Evolutionary conservation across 116 monocot genomes (phyloP).

Genomic region (Trichopus zeylanicus): DNA sequence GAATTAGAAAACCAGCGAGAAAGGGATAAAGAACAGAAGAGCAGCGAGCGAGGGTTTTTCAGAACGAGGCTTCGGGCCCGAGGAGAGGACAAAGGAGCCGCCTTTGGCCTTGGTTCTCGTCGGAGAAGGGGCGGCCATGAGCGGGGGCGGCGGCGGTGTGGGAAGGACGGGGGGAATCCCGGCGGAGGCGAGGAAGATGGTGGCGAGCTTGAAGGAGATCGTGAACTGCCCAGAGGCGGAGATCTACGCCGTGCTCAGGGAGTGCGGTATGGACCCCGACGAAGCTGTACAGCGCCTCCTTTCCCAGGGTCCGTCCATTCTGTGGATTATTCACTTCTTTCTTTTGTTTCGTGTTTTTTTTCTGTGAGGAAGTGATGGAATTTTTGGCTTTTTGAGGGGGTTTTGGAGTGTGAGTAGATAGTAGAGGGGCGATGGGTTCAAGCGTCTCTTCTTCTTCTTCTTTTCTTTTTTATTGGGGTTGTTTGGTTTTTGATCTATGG

Average conservation of each 20-base stretch:
- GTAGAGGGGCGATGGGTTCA: background rate
- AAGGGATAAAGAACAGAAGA: background rate
- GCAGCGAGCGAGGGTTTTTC: background rate
- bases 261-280: conserved; percentile 84
- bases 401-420: background rate
- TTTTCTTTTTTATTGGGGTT: background rate
- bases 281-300: conserved; percentile 74
- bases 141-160: conserved; percentile 7
- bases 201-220: conserved; percentile 83
- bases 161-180: conserved; percentile 33
- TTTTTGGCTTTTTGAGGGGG: background rate
- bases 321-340: background rate
- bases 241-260: conserved; percentile 84
- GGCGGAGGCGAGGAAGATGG: conserved; percentile 54
- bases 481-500: background rate
- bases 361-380: too few species aligned
- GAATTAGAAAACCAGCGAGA: background rate
- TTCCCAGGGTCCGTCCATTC: conserved; percentile 73
- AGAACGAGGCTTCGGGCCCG: conserved; percentile 12
- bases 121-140: conserved; percentile 15
- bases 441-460: background rate
- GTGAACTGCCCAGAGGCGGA: conserved; percentile 66
- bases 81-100: conserved; percentile 17
- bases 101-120: background rate
- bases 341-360: background rate